Conservation (phyloP, 2,329 filamentous ascomycete genomes). For the Penicillium sp. region DNA sequence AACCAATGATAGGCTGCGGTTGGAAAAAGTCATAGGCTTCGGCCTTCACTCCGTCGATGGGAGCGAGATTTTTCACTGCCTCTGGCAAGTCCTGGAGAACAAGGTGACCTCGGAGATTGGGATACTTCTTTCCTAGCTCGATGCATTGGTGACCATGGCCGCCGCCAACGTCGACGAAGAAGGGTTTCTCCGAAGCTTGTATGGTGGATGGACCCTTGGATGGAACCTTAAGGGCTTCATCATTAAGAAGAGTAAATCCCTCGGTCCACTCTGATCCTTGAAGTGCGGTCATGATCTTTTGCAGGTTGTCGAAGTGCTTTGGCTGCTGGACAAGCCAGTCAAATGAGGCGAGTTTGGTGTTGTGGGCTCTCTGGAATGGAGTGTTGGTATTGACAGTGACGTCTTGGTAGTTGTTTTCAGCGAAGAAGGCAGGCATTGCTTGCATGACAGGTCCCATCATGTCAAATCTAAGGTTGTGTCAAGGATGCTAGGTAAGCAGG, state of each 20-base stretch:
- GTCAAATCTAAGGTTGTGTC: constrained; percentile 14
- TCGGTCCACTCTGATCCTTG: constrained; percentile 22
- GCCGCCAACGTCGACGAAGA: constrained; percentile 46
- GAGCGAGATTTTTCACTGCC: constrained; percentile 26
- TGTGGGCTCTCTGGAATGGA: constrained; percentile 31
- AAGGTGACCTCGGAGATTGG: constrained; percentile 33
- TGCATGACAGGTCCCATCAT: constrained; percentile 12
- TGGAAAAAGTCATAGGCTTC: constrained; percentile 19
- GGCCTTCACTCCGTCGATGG: constrained; percentile 28
- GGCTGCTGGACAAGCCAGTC: constrained; percentile 29
- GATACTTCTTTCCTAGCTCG: constrained; percentile 31
- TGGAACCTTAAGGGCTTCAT: constrained; percentile 13
- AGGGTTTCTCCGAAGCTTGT: constrained; percentile 14
- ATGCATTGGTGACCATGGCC: constrained; percentile 41
- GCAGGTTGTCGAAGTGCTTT: constrained; percentile 20
- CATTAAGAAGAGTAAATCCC: constrained; percentile 18
- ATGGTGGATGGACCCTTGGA: neutral
- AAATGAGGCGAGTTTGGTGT: constrained; percentile 28
- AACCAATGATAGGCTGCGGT: constrained; percentile 25
- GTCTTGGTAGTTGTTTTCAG: constrained; percentile 28
- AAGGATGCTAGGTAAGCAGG: neutral
- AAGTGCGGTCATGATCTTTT: constrained; percentile 25
- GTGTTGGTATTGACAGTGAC: constrained; percentile 23
- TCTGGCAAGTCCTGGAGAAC: constrained; percentile 43
- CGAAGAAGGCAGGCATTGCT: constrained; percentile 29